Base-by-base conservation (phyloP, 768 basidiomycete species). In the Kwoniella newhampshirensis region DNA sequence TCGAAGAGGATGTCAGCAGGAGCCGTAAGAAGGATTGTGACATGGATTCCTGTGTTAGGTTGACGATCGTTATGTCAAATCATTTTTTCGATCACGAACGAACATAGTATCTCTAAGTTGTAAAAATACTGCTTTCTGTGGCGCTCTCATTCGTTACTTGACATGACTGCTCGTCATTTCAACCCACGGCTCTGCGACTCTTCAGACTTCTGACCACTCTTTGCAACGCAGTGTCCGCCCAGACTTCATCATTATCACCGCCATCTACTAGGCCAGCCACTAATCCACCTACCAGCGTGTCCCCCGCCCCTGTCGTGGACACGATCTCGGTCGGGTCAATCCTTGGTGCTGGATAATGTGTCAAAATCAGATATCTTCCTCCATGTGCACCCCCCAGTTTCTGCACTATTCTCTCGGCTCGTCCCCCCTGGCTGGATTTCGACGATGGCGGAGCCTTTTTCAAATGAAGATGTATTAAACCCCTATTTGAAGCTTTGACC, bases 231-330 rank as follows among this genome's bases (percentile, higher is more conserved):
- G 30, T 49, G n/a, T 17, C 20, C 1, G 70, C 63, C 66, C 68
- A 70, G 18, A 48, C 59, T 12, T 46, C 48, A 37, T 66, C 59
- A 3, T 36, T n/a, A n/a, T 26, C 53, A 9, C 27, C 41, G 5
- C 46, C 56, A 17, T 36, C 27, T 1, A 79, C 74, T 12, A 91
- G 75, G 8, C 79, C 78, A 4, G 90, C 87, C n/a, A 93, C 75
- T 27, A 96, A 69, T 1, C 87, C 84, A 5, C 92, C 93, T 1
- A 89, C 91, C 23, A 96, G 82, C 2, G 89, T 86, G 77, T 97
- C 93, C 0, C 93, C 93, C 0, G 89, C 92, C 1, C 94, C 94
- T 0, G 93, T 97, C 8, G 90, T 89, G 63, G 86, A 92, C 20
- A 86, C 77, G 9, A 79, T 66, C 23, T 73, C 66, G 15, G 73